Base-by-base conservation (phyloP, 495 filamentous ascomycete genomes). In the Aspergillus baeticus region DNA sequence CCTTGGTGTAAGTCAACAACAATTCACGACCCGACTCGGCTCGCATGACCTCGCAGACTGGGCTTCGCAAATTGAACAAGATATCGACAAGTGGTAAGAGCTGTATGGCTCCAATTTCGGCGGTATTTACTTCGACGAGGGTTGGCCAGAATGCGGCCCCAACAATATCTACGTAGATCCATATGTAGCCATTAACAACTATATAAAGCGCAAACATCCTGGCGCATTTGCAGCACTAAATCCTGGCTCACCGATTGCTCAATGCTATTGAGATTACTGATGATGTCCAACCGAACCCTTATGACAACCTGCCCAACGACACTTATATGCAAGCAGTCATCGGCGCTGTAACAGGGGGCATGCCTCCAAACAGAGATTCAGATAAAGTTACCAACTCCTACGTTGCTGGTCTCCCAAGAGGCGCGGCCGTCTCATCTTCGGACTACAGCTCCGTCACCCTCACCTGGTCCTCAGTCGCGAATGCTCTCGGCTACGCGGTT, bases 71-170 rank as follows among this genome's bases (percentile, higher is more conserved):
- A 63, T 66, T 22, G 44, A 66, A 18, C 17, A 55, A 36, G 63
- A 66, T 37, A 31, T 66, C 17, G 60, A 66, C 41, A 57, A 48
- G 58, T 63, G 63, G 60, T 66, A 59, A 45, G 37, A 5, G 14
- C 50, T 65, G 0, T 65, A 62, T 33, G 50, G 49, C 18, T 15
- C 18, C 23, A 58, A 29, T 14, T 51, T 65, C 44, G 63, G 63
- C 11, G 59, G 59, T 6, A 62, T 65, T 48, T 65, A 62, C 35
- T 65, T 65, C 26, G 57, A 65, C 15, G 63, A 65, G 42, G 59
- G 63, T 2, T 65, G 56, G 63, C 53, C 53, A 13, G 49, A 65
- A 41, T 65, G 59, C 37, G 57, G 59, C 0, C 33, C 33, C 45
- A 50, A 61, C 15, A 59, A 63, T 51, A 6, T 44, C 33, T 59